Evolutionary conservation across 2,329 filamentous ascomycete genomes (phyloP), one percentile per base, ranked within the genome.

Genomic region (Fonsecaea monophora): DNA sequence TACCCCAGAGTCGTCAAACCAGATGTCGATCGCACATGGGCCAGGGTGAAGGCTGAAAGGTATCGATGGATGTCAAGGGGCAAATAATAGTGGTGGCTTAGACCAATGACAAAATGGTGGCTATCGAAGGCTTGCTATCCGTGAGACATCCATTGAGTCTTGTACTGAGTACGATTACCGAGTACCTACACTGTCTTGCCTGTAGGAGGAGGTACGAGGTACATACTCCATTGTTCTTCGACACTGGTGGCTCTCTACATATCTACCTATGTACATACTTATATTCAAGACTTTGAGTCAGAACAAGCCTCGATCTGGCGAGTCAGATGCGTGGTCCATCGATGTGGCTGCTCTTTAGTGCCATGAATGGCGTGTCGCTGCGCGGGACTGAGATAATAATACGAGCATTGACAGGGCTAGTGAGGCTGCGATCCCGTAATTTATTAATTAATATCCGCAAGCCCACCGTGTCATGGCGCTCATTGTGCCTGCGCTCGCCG

Each of bases 1-100:
- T 25, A 58, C 42, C 63, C 63, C 63, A 57, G 63, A 64, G 48
- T 57, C 57, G 48, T 61, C 64, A 53, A 59, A 35, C 59, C 59
- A 53, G 34, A n/a, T 57, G 59, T 25, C 32, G 57, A 58, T 13
- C 64, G 25, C 15, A 5, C 18, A 53, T 4, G 15, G 40, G 15
- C 40, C 40, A n/a, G 40, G 40, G 5, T n/a, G 40, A 50, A 21
- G 13, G 13, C 38, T 25, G n/a, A 25, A 32, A 48, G 53, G 38
- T 18, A 18, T 50, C 40, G 30, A 15, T 53, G 64, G 45, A 42
- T 10, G 13, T 42, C 15, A 42, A n/a, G 40, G 40, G 40, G 38
- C 25, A 25, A 25, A 25, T 12, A 10, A 13, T 40, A 13, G 12
- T 12, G 38, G 38, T 40, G 38, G 42, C 42, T 48, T 48, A 48